Base-by-base conservation (phyloP, 148 eudicot species). In the Diospyros lotus region DNA sequence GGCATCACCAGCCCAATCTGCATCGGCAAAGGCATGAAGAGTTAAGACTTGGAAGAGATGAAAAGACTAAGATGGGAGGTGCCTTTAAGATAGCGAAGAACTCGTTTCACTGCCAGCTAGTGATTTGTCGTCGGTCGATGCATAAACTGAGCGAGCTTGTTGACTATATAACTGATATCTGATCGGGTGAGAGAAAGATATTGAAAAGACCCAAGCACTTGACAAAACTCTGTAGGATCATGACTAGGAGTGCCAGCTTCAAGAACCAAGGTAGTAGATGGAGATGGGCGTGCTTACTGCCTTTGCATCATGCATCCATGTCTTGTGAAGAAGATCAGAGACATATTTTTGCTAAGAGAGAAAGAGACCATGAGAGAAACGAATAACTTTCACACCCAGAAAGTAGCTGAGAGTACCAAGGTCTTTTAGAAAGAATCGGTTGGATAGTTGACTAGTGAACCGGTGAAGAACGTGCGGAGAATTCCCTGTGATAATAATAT, bases 111-210 rank as follows among this genome's bases (percentile, higher is more conserved):
- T 6, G 69, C 69, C 41, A 12, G 48, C 69, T 50, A 44, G 46
- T 43, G 69, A 2, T 8, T 13, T 0, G 11, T 18, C 0, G 51
- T 41, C 14, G 52, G 69, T 66, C 13, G 12, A 15, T 66, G 46
- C 52, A 66, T 66, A 13, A 66, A 66, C 14, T 66, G 51, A 42
- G 69, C 28, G 2, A 66, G 5, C 69, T 66, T 66, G 69, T 66
- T 66, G n/a, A 66, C 51, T 6, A 50, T 50, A 42, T 41, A 66
- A 6, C 2, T 15, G 8, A 66, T 10, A 66, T 66, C 52, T 11
- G 52, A 51, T 4, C n/a, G 69, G 6, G 69, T 66, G 2, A 66
- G 51, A 12, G 69, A 66, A 2, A 44, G 51, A 43, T 66, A 66
- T 42, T 66, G 69, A 10, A 66, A 18, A 43, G 52, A 17, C 2